Evolutionary conservation across 202 grass and related monocot genomes (phyloP), one percentile per base, ranked within the genome.

Genomic region (Bolboschoenoplectus hybrid): DNA sequence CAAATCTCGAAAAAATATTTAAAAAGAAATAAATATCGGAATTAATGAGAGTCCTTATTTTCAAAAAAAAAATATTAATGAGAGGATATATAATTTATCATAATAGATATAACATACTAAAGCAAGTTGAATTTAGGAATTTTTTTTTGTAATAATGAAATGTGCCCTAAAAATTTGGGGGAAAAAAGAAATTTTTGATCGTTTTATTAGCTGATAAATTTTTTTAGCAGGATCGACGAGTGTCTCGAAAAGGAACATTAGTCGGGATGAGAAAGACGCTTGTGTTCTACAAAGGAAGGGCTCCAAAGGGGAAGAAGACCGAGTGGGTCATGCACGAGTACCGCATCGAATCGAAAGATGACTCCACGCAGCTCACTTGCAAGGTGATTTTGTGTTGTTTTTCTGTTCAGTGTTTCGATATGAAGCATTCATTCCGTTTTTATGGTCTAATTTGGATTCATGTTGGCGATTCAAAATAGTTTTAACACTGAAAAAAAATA

Each of bases 241-340:
- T 94, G 71, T 46, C 63, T 2, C 85, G 87, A 32, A 88, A 85
- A 45, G 88, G 87, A 2, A 19, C 63, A 0, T 55, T 87, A 8
- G 91, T 94, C 0, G 97, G 97, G 76, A 97, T 94, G 93, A 91
- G 97, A 40, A 99, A 99, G 87, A 99, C 97, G 0, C 44, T 99
- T 16, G 97, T 99, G 41, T 99, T 99, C 85, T 99, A 99, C 70
- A 85, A 90, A 53, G 97, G 97, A 0, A 89, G 93, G 43, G 97
- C 97, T 3, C 97, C 97, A 1, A 99, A 97, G 49, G 97, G 97
- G 1, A 94, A 69, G 78, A 99, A 99, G 88, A 99, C 97, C 0
- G 92, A 94, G n/a, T 99, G 97, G 97, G 93, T 99, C 70, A 99
- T 99, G 97, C 93, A 99, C 63, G 97, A 99, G 88, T 99, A 91